phyloP scores from a whole-genome alignment of 495 filamentous ascomycete genomes.

The Usnea hakonensis region DNA sequence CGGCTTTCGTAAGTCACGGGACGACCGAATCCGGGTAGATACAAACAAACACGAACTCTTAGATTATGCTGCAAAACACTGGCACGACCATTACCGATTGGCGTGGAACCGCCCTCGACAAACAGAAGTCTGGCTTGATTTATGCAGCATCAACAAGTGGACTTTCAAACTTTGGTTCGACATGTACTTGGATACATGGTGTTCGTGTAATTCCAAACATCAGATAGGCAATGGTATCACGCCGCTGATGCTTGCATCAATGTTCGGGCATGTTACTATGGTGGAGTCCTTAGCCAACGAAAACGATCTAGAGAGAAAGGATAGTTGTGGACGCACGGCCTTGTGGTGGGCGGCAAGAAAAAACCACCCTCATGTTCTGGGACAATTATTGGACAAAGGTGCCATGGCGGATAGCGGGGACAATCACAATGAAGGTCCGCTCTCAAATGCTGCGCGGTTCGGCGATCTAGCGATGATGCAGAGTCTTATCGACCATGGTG shows the following conservation, averaged over 20 bases:
- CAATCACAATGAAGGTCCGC: background rate
- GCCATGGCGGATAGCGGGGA: background rate
- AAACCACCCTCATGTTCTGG: slow-evolving; percentile 36
- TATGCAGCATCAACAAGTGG: background rate
- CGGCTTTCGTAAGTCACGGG: background rate
- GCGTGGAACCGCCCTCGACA: slow-evolving; percentile 1
- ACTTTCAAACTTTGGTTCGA: background rate
- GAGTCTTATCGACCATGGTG: no score
- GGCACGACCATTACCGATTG: slow-evolving; percentile 28
- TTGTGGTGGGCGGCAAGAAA: slow-evolving; percentile 41
- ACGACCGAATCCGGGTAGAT: background rate
- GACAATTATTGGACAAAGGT: slow-evolving; percentile 23
- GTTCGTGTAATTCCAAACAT: no score
- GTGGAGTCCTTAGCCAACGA: background rate
- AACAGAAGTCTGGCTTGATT: no score
- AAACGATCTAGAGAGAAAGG: background rate
- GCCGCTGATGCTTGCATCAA: background rate
- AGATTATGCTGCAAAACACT: slow-evolving; percentile 30
- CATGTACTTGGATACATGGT: background rate
- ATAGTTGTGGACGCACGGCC: slow-evolving; percentile 24
- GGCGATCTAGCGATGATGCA: no score
- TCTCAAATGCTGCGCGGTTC: background rate
- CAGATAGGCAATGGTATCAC: no score
- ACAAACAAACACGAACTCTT: slow-evolving; percentile 22
- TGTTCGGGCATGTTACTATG: background rate